Evolutionary conservation across 2,329 filamentous ascomycete species (phyloP).

Genomic region (Xylariaceae sp.): DNA sequence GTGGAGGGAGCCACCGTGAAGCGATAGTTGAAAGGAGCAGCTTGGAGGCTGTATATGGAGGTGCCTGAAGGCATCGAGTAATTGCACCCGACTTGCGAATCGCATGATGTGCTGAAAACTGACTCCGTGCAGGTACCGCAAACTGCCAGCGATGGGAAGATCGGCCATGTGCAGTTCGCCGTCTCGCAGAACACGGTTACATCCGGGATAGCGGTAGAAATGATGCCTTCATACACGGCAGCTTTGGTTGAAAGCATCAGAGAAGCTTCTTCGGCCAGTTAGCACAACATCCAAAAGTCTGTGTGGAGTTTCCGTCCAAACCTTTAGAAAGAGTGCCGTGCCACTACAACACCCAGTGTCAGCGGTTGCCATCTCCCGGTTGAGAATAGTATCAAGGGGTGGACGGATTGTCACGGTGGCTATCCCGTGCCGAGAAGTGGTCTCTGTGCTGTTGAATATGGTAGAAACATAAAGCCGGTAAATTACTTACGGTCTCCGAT

Average conservation of each 20-base stretch:
- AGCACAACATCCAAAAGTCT: conserved; percentile 2
- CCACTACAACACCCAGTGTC: conserved; percentile 23
- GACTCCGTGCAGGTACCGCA: conserved; percentile 34
- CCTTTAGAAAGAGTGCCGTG: conserved; percentile 31
- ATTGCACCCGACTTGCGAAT: conserved; percentile 25
- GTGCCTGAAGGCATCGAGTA: conserved; percentile 33
- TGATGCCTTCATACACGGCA: conserved; percentile 38
- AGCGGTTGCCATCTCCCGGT: not conserved
- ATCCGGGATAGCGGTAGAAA: conserved; percentile 30
- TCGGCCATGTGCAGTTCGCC: conserved; percentile 37
- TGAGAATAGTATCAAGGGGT: no score
- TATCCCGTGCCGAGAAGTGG: no score
- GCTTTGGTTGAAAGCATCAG: conserved; percentile 37
- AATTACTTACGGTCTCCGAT: conserved; percentile 29
- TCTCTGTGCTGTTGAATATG: not conserved
- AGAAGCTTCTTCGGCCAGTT: conserved; percentile 18
- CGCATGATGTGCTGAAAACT: conserved; percentile 15
- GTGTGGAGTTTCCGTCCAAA: conserved; percentile 4
- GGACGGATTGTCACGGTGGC: no score
- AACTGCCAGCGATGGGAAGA: conserved; percentile 36
- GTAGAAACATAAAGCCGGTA: not conserved
- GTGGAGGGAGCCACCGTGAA: conserved; percentile 34
- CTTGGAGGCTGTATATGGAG: conserved; percentile 25
- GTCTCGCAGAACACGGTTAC: conserved; percentile 31
- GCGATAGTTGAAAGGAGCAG: conserved; percentile 24